Conservation (phyloP, 1,284 basidiomycete species). For the Macrocybe sp. region DNA sequence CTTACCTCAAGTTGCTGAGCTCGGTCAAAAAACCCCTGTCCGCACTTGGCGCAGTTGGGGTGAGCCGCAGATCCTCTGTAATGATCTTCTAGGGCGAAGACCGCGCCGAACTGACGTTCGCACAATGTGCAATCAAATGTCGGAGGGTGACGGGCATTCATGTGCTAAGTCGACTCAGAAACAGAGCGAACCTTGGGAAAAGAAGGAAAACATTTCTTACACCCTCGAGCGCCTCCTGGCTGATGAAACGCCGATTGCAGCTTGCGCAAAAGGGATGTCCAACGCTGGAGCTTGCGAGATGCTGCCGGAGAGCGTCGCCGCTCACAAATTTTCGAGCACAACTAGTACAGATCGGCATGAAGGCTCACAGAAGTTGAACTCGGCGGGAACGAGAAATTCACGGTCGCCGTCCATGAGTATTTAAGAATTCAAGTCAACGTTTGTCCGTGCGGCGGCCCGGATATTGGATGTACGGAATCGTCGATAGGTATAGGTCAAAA, state of each 20-base stretch:
- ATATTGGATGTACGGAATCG: no score
- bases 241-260: constrained; percentile 27
- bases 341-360: constrained; percentile 23
- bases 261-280: constrained; percentile 25
- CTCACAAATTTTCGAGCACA: constrained; percentile 28
- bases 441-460: no score
- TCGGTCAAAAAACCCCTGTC: constrained; percentile 29
- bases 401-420: no score
- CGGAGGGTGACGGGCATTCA: constrained; percentile 27
- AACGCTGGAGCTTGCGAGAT: constrained; percentile 25
- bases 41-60: constrained; percentile 33
- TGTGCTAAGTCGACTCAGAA: constrained; percentile 20
- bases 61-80: constrained; percentile 33
- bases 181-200: background rate
- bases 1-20: constrained; percentile 24
- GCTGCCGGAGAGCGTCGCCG: constrained; percentile 28
- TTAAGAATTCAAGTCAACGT: no score
- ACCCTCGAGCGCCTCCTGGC: constrained; percentile 25
- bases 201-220: constrained; percentile 15
- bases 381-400: no score
- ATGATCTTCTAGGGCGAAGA: constrained; percentile 33
- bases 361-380: no score
- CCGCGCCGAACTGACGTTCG: constrained; percentile 21
- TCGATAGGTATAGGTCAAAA: no score
- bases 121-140: constrained; percentile 28